Conservation (phyloP, 1,284 basidiomycete species). For the Cutaneotrichosporon cutaneum region DNA sequence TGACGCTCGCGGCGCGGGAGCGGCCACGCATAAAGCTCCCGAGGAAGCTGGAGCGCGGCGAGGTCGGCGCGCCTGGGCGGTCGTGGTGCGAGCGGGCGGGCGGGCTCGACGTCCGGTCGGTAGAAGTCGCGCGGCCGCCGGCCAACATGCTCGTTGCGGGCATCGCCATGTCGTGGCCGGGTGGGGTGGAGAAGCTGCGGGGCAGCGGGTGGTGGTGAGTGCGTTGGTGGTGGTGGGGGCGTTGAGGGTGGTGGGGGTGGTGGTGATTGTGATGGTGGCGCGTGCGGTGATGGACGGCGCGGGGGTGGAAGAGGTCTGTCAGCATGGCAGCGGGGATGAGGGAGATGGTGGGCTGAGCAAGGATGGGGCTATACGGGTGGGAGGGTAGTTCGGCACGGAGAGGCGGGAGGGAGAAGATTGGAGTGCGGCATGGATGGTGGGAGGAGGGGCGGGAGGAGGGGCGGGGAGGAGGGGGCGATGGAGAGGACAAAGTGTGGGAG, state of each 20-base stretch:
- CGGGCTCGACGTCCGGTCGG: neutral
- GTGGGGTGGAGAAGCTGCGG: neutral
- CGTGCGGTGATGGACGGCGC: neutral
- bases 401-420: neutral
- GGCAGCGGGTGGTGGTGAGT: neutral
- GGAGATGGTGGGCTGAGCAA: neutral
- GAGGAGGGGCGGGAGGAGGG: neutral
- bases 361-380: neutral
- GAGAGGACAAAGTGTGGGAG: neutral
- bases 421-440: neutral
- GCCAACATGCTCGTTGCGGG: constrained; percentile 7
- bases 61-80: constrained; percentile 31
- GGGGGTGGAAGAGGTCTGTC: neutral
- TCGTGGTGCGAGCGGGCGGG: neutral
- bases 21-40: constrained; percentile 49
- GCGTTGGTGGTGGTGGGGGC: neutral
- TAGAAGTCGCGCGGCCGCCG: neutral
- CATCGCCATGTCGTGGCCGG: constrained; percentile 7
- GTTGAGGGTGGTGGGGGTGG: neutral
- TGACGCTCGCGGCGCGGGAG: constrained; percentile 43
- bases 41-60: constrained; percentile 48
- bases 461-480: neutral
- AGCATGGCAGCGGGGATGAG: neutral
- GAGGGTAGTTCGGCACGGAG: neutral
- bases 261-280: too few species aligned